Conservation (phyloP, 306 rosid genomes). For the Bauhinia variegata region DNA sequence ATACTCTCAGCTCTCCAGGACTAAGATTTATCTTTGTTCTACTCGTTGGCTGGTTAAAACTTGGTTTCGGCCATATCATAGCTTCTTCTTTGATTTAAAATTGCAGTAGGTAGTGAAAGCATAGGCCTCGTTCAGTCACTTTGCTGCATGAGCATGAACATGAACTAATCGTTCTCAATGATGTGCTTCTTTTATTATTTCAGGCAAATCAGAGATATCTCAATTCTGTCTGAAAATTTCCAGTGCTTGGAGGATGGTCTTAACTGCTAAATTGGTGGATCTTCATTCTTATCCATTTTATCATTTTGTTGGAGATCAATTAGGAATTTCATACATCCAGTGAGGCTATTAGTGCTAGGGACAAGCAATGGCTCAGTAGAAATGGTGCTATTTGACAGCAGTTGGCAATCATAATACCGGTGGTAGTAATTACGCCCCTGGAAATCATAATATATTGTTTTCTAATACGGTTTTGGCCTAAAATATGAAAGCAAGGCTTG, state of each 20-base stretch:
- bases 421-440: background rate
- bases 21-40: background rate
- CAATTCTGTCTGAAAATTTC: constrained; percentile 1
- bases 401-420: too few relatives aligned
- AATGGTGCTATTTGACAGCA: too few relatives aligned
- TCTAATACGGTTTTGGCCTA: background rate
- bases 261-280: too few relatives aligned
- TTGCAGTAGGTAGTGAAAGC: background rate
- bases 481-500: background rate
- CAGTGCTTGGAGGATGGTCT: background rate
- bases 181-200: background rate
- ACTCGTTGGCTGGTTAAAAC: background rate
- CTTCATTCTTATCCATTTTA: too few relatives aligned
- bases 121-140: background rate
- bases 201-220: constrained; percentile 13
- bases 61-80: background rate
- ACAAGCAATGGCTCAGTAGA: too few relatives aligned
- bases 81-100: too few relatives aligned
- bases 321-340: too few relatives aligned
- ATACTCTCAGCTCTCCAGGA: background rate
- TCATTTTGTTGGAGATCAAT: too few relatives aligned
- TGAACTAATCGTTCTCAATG: background rate
- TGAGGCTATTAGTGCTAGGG: too few relatives aligned
- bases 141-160: background rate
- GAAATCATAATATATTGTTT: background rate